Evolutionary conservation across 257 asterid species (phyloP).

Genomic region (Penstemon davidsonii): DNA sequence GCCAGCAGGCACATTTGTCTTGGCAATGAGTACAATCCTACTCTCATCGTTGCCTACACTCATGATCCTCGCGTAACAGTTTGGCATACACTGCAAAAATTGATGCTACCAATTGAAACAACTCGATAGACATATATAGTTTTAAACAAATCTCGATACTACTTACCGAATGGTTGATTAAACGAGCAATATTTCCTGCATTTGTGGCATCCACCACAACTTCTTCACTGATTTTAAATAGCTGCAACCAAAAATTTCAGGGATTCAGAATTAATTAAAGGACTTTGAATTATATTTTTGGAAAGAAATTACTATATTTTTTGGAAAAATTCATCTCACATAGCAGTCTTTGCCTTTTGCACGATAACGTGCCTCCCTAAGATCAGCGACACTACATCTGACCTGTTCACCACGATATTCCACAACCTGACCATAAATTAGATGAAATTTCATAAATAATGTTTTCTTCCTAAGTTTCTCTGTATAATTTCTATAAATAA

Average conservation of each 20-base stretch:
- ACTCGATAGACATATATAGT: no score
- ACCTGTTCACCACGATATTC: conserved; percentile 99
- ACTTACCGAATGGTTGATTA: conserved; percentile 94
- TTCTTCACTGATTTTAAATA: conserved; percentile 96
- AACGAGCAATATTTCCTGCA: conserved; percentile 93
- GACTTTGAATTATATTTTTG: background rate
- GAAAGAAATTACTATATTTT: conserved; percentile 5
- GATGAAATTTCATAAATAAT: conserved; percentile 17
- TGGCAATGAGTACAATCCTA: conserved; percentile 97
- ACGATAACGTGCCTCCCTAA: conserved; percentile 87
- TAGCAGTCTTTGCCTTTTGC: conserved; percentile 92
- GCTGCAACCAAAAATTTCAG: conserved; percentile 45
- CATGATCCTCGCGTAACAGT: conserved; percentile 98
- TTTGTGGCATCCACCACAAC: conserved; percentile 98
- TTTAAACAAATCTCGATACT: background rate
- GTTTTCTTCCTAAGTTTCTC: conserved; percentile 4
- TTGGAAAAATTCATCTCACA: conserved; percentile 41
- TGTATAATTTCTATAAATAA: background rate
- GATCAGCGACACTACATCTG: conserved; percentile 90
- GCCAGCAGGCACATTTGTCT: conserved; percentile 82
- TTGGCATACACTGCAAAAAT: conserved; percentile 84
- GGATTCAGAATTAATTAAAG: conserved; percentile 4
- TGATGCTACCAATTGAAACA: background rate
- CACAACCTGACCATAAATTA: conserved; percentile 61
- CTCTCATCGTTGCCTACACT: conserved; percentile 94